phyloP scores from a whole-genome alignment of 257 asterid genomes.

The Jacaranda mimosifolia region DNA sequence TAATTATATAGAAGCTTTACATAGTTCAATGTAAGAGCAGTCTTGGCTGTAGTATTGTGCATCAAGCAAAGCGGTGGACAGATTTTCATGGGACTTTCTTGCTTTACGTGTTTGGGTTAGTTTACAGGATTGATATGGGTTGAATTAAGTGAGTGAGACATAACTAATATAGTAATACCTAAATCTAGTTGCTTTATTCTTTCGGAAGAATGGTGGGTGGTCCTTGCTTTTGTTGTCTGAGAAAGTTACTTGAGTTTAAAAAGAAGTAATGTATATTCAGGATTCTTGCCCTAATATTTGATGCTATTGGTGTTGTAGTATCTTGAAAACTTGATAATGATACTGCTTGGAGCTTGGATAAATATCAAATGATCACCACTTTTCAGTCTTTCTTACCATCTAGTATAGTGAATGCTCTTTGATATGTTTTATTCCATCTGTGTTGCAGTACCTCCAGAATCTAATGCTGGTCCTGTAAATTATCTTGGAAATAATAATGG shows the following conservation, averaged over 20 bases:
- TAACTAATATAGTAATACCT: background rate
- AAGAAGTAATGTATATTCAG: too few species aligned
- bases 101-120: background rate
- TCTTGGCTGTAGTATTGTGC: background rate
- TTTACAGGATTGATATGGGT: background rate
- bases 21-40: background rate
- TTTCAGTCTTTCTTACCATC: conserved; percentile 16
- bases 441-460: conserved; percentile 63
- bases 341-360: conserved; percentile 4
- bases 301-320: too few species aligned
- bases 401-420: background rate
- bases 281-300: too few species aligned
- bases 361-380: background rate
- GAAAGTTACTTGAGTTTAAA: too few species aligned
- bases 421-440: conserved; percentile 26
- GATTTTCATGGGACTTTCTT: background rate
- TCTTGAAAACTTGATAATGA: too few species aligned
- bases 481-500: conserved; percentile 60
- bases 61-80: background rate
- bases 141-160: background rate
- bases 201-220: too few species aligned
- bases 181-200: background rate
- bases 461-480: conserved; percentile 59
- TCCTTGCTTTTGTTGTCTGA: too few species aligned
- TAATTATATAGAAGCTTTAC: background rate